Base-by-base conservation (phyloP, 2,329 filamentous ascomycete species). In the Xylaria sp. region DNA sequence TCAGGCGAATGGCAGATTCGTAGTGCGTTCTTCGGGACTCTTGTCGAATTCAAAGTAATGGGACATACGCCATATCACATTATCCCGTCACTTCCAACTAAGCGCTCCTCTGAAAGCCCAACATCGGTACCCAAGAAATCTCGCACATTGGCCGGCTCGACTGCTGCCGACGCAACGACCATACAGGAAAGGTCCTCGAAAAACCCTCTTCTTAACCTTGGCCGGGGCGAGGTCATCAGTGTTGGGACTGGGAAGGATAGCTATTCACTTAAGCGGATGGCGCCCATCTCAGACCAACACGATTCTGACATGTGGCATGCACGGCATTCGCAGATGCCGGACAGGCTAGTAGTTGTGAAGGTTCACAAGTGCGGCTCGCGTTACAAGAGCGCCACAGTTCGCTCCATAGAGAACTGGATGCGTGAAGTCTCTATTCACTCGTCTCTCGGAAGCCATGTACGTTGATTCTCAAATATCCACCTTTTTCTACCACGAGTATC, bases 381-480 rank as follows among this genome's bases (percentile, higher is more conserved):
- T 9, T n/a, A 52, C 15, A 48, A 46, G 54, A 37, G 54, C 3
- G 60, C 52, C 13, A 64, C 52, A 12, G 37, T 67, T 8, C 15
- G 39, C 1, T 39, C 55, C 7, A 44, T 51, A 23, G 56, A 66
- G n/a, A n/a, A 23, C 12, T 69, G 56, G 56, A n/a, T 69, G n/a
- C 50, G 37, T 25, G 54, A 69, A 58, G 20, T 41, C 0, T 20
- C 39, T 3, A 69, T 69, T 12, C 63, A 46, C 23, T 66, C 62
- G 31, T 61, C 41, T 12, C 1, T 69, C 15, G 62, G 58, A 10
- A 8, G 37, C n/a, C 66, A 69, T 56, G 66, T 69, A 66, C 15
- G 63, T 10, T 51, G 8, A 28, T 18, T 25, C 0, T 31, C 23
- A 10, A 46, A 8, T 12, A 9, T 7, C 39, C 48, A n/a, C 12